Evolutionary conservation across 805 yeast genomes (phyloP).

Genomic region (Saccharomycopsis malanga): DNA sequence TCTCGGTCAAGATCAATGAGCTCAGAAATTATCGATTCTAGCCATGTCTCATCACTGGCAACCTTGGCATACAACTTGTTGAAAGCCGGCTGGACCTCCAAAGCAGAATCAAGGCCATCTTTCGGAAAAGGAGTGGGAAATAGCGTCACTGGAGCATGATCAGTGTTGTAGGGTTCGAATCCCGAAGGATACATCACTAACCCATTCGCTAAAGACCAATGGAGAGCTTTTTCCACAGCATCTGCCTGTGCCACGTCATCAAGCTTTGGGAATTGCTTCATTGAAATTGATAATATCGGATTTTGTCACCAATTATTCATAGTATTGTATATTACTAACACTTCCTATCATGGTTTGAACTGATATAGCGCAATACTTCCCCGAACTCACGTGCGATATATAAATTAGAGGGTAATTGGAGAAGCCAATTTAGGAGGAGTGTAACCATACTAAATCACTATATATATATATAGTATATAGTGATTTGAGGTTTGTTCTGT

Average conservation of each 20-base stretch:
- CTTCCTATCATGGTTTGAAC: no score
- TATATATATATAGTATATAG: no score
- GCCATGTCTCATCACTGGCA: conserved; percentile 49
- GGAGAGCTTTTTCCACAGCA: conserved; percentile 45
- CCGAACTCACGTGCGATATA: no score
- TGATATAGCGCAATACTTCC: no score
- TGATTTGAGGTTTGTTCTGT: no score
- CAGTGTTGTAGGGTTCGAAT: conserved; percentile 37
- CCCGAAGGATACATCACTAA: conserved; percentile 71
- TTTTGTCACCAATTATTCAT: no score
- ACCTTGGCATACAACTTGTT: conserved; percentile 70
- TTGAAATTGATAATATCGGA: background rate
- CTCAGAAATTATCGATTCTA: conserved; percentile 45
- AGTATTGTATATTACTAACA: no score
- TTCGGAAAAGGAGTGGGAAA: conserved; percentile 87
- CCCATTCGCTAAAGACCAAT: conserved; percentile 78
- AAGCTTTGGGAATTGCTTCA: conserved; percentile 12
- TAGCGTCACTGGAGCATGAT: conserved; percentile 79
- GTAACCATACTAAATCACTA: no score
- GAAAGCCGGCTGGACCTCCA: conserved; percentile 56
- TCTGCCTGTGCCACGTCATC: conserved; percentile 21
- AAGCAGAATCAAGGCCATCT: conserved; percentile 57
- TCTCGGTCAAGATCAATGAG: conserved; percentile 56
- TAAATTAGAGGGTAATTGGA: no score
- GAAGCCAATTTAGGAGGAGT: no score